These are phyloP conservation scores for sweet orange (Citrus sinensis) DNA, from an alignment of 345 rosid species.

Conservation along the genomic window DVS_A1.0 CM039167.1:14642001-14642500, in stretches of 20 bases:
- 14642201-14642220: constrained; percentile 82
- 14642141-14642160: constrained; percentile 73
- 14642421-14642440: background rate
- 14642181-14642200: constrained; percentile 80
- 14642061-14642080: background rate
- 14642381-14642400: background rate
- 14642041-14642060: background rate
- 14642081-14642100: constrained; percentile 55
- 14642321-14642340: background rate
- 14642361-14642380: background rate
- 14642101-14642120: constrained; percentile 34
- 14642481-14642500: constrained; percentile 44
- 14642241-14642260: constrained; percentile 87
- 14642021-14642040: background rate
- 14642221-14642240: constrained; percentile 78
- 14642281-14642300: constrained; percentile 58
- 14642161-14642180: constrained; percentile 79
- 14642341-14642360: background rate
- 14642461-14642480: background rate
- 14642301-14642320: background rate
- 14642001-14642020: background rate
- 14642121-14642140: constrained; percentile 38
- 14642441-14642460: background rate
- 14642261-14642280: constrained; percentile 89
- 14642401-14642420: background rate